These are phyloP conservation scores for Auriscalpium vulgare DNA, from an alignment of 768 basidiomycete genomes.

Conservation along the genomic window DNA sequence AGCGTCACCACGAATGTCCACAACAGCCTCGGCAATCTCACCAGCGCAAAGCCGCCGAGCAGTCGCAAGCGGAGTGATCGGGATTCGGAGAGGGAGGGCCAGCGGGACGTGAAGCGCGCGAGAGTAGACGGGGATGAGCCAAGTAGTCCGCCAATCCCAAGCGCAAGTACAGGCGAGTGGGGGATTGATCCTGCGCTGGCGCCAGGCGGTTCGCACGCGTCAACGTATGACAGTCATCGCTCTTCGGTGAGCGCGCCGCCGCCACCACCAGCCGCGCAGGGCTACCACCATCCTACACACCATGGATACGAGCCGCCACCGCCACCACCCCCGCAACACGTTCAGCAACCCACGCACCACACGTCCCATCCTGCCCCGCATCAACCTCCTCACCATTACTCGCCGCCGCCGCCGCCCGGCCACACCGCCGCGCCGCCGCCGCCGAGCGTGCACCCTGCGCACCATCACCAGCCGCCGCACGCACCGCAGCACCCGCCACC, in stretches of 20 bases:
- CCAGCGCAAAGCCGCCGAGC: conserved; percentile 1
- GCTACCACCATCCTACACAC: conserved; percentile 1
- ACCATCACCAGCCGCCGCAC: conserved; percentile 4
- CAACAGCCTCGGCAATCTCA: conserved; percentile 8
- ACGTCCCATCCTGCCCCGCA: conserved; percentile 8
- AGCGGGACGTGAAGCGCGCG: conserved; percentile 11
- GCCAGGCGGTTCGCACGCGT: conserved; percentile 4
- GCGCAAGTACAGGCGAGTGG: conserved; percentile 12
- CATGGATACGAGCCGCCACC: conserved; percentile 11
- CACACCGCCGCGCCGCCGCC: conserved; percentile 9
- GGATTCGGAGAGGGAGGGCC: conserved; percentile 12
- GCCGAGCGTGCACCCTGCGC: neutral
- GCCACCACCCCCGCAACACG: conserved; percentile 11
- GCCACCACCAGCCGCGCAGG: conserved; percentile 7
- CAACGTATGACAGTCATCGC: conserved; percentile 8
- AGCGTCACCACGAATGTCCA: conserved; percentile 10
- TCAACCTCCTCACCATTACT: conserved; percentile 10
- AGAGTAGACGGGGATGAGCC: conserved; percentile 11
- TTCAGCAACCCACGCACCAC: conserved; percentile 5
- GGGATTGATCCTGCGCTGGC: conserved; percentile 12
- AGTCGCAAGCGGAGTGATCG: conserved; percentile 12
- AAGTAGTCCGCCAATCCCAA: conserved; percentile 2
- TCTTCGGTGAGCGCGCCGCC: conserved; percentile 8
- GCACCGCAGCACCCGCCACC: neutral
- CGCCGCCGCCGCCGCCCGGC: conserved; percentile 7